phyloP scores from a whole-genome alignment of 1,284 basidiomycete species.

The Cystobasidium slooffiae region DNA sequence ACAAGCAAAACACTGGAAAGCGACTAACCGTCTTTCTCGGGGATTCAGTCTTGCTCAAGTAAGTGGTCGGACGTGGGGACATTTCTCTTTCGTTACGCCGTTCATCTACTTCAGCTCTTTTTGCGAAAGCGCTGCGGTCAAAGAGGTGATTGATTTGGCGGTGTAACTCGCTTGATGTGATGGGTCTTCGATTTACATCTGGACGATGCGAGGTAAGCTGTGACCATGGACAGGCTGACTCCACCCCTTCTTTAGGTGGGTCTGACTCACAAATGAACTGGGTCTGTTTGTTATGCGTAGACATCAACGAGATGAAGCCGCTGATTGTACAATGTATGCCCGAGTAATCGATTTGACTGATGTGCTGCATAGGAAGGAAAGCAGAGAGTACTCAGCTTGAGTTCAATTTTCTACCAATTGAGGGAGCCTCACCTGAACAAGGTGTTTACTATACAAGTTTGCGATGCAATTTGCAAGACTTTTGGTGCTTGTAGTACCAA shows the following conservation, averaged over 20 bases:
- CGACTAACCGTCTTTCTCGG: constrained; percentile 66
- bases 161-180: constrained; percentile 72
- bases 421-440: neutral
- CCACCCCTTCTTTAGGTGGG: no score
- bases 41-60: constrained; percentile 16
- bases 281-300: constrained; percentile 47
- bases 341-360: neutral
- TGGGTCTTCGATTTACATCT: constrained; percentile 82
- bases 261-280: constrained; percentile 49
- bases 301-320: constrained; percentile 49
- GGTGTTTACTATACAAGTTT: neutral
- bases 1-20: constrained; percentile 78
- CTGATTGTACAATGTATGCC: constrained; percentile 1
- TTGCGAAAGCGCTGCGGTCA: constrained; percentile 69
- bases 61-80: constrained; percentile 60
- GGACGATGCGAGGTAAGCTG: neutral
- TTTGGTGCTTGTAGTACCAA: neutral
- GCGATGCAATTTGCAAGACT: neutral
- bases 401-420: neutral
- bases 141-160: constrained; percentile 70
- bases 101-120: constrained; percentile 61
- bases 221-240: neutral
- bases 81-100: constrained; percentile 25
- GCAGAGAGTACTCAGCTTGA: constrained; percentile 19
- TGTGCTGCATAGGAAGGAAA: neutral